phyloP scores from a whole-genome alignment of 2,329 filamentous ascomycete species.

The Fusarium euwallaceae region DNA sequence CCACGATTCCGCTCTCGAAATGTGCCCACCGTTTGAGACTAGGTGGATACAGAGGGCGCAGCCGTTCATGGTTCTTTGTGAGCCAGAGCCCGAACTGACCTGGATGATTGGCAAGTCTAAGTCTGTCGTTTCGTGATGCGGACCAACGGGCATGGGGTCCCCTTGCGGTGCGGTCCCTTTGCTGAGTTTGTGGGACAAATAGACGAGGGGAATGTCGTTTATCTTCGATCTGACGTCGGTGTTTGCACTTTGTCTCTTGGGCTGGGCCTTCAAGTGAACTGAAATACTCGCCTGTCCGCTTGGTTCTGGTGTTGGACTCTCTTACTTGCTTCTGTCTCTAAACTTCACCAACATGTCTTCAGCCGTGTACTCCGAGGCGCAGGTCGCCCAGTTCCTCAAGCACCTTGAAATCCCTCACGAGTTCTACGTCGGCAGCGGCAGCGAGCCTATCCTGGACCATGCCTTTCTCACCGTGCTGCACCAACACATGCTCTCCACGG shows the following conservation, averaged over 20 bases:
- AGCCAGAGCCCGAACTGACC: conserved; percentile 4
- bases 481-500: conserved; percentile 60
- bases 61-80: neutral
- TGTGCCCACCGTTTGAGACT: conserved; percentile 18
- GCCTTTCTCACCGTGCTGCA: conserved; percentile 57
- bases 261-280: conserved; percentile 18
- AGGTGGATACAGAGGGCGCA: conserved; percentile 19
- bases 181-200: conserved; percentile 30
- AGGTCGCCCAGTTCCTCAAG: conserved; percentile 48
- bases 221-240: conserved; percentile 32
- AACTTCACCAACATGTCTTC: conserved; percentile 42
- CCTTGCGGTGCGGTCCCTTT: conserved; percentile 13
- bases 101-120: conserved; percentile 23
- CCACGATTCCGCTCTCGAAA: neutral
- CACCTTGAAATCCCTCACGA: conserved; percentile 46
- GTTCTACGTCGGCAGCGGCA: conserved; percentile 39
- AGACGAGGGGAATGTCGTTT: conserved; percentile 28
- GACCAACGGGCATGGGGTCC: conserved; percentile 19
- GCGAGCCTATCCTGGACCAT: conserved; percentile 45
- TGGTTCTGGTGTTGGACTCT: neutral
- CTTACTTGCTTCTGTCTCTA: neutral
- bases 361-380: conserved; percentile 45
- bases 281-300: conserved; percentile 11
- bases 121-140: conserved; percentile 32
- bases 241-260: conserved; percentile 11